phyloP scores from a whole-genome alignment of 352 stramenopile genomes.

The Pythium brachiatum region DNA sequence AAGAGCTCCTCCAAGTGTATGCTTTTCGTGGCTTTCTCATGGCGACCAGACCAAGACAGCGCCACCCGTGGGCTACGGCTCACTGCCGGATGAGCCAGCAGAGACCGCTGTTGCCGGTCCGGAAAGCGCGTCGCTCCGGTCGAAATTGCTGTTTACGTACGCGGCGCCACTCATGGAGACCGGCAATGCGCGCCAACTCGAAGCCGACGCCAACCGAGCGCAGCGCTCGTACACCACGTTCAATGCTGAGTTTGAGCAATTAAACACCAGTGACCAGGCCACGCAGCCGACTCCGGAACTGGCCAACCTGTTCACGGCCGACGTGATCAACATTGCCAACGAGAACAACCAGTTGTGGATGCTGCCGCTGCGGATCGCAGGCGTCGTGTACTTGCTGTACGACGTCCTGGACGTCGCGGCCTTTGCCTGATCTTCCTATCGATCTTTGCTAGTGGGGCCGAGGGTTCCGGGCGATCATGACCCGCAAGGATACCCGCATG shows the following conservation, averaged over 20 bases:
- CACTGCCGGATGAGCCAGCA: too few relatives aligned
- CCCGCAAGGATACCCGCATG: constrained; percentile 38
- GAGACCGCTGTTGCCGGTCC: too few relatives aligned
- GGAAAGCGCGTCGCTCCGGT: constrained; percentile 17
- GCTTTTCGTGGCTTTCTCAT: too few relatives aligned
- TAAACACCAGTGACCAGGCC: background rate
- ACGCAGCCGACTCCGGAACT: constrained; percentile 66
- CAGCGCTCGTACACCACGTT: constrained; percentile 27
- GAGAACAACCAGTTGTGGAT: constrained; percentile 34
- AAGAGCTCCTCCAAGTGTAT: too few relatives aligned
- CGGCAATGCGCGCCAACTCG: constrained; percentile 44
- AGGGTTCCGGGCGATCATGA: constrained; percentile 28
- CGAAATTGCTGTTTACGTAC: constrained; percentile 44
- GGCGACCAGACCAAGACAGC: too few relatives aligned
- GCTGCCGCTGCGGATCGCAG: constrained; percentile 26
- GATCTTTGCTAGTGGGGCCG: too few relatives aligned
- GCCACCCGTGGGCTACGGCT: too few relatives aligned
- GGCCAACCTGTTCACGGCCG: constrained; percentile 92
- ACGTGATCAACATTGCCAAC: constrained; percentile 61
- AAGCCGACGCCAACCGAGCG: constrained; percentile 28
- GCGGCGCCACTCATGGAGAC: constrained; percentile 35
- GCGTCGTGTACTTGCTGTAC: constrained; percentile 35
- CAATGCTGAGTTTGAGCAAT: constrained; percentile 21
- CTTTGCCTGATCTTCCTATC: too few relatives aligned
- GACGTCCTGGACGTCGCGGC: constrained; percentile 25